Base-by-base conservation (phyloP, 768 basidiomycete species). In the Leccinum boreale region DNA sequence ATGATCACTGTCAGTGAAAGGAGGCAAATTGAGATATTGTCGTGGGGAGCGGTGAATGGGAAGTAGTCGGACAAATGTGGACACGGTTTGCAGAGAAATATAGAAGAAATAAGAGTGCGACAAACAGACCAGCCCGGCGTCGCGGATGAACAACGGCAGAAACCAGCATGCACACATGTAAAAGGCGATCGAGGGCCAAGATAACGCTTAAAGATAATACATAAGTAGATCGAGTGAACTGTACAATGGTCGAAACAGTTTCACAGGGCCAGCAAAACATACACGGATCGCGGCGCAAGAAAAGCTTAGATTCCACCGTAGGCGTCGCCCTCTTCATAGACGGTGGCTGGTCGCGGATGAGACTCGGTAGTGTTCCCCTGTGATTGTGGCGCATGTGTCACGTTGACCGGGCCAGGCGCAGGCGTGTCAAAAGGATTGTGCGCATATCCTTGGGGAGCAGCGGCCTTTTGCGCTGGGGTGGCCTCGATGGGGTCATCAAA, bases 321-420 rank as follows among this genome's bases (percentile, higher is more conserved):
- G 48, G 84, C 86, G 61, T 90, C 87, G 28, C 83, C 83, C 33
- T 81, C 79, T 61, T 85, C 79, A 62, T 88, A 89, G 54, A 78
- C 36, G 46, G 77, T 79, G 58, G 74, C 70, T 12, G 82, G 81
- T 51, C 82, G 74, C 67, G 74, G 74, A 48, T 71, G 66, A 29
- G 53, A 52, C 2, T 52, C 51, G 46, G 59, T 29, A 53, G 55
- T 19, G 48, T 59, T 60, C 23, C 36, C 55, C 45, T 56, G 52
- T 31, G 50, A 49, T 53, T 58, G 58, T 48, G 60, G 53, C 50
- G 64, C 35, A 42, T 57, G 26, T 29, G 59, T 44, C 46, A 61
- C 58, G 21, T 61, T 36, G 24, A n/a, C 36, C 10, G 59, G 42
- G n/a, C 57, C 56, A 44, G 63, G 53, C 15, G 58, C 55, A 11